These are phyloP conservation scores for Setaria italica DNA, from an alignment of 202 grass and related monocot genomes.

Conservation along the genomic window DNA sequence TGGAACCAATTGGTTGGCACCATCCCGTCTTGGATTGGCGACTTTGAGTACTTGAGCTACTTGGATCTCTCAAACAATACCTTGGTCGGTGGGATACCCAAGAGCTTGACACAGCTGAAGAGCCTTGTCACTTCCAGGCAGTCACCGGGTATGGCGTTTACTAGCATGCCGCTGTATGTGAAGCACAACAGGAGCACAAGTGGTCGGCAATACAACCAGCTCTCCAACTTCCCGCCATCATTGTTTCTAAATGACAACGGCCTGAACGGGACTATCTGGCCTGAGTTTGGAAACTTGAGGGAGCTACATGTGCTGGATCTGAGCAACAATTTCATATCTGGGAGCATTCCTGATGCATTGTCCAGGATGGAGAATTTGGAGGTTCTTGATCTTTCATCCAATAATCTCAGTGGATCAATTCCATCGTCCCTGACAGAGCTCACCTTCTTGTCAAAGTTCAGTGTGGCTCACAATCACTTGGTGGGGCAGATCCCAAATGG, in stretches of 20 bases:
- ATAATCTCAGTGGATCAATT: slow-evolving; percentile 84
- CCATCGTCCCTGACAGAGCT: slow-evolving; percentile 75
- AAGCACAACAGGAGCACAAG: slow-evolving; percentile 85
- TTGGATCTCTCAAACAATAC: slow-evolving; percentile 96
- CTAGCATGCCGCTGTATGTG: slow-evolving; percentile 78
- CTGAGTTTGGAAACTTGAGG: slow-evolving; percentile 80
- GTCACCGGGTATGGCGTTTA: slow-evolving; percentile 50
- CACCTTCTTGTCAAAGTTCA: slow-evolving; percentile 97
- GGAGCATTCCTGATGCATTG: slow-evolving; percentile 73
- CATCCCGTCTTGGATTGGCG: slow-evolving; percentile 67
- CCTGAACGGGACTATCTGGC: slow-evolving; percentile 77
- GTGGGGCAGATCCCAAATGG: slow-evolving; percentile 69
- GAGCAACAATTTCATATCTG: slow-evolving; percentile 81
- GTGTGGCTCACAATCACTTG: slow-evolving; percentile 84
- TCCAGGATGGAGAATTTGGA: slow-evolving; percentile 92
- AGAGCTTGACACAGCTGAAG: slow-evolving; percentile 80
- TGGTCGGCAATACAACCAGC: slow-evolving; percentile 88
- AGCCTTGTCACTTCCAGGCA: slow-evolving; percentile 57
- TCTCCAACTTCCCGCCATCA: slow-evolving; percentile 89
- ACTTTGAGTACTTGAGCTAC: slow-evolving; percentile 76
- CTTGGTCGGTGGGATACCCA: slow-evolving; percentile 66
- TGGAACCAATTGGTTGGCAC: slow-evolving; percentile 80
- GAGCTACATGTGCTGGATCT: slow-evolving; percentile 94
- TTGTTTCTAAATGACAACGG: slow-evolving; percentile 81
- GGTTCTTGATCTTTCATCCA: slow-evolving; percentile 86